Evolutionary conservation across 305 asterid genomes (phyloP).

Genomic region (Fraxinus nigra): DNA sequence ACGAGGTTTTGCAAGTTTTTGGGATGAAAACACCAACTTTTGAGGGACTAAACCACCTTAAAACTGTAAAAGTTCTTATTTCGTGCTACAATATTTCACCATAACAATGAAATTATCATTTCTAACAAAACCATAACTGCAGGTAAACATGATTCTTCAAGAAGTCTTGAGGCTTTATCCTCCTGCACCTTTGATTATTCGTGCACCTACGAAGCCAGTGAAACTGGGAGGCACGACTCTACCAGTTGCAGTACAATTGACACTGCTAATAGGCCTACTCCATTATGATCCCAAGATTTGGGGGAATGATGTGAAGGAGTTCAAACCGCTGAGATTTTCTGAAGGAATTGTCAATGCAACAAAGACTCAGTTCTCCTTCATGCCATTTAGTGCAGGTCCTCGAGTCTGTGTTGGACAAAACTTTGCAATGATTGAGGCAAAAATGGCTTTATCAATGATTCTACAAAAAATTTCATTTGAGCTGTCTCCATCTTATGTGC

Average conservation of each 20-base stretch:
- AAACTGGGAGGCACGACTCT: conserved; percentile 12
- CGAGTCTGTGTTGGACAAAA: conserved; percentile 30
- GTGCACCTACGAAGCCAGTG: conserved; percentile 8
- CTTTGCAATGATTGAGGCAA: conserved; percentile 27
- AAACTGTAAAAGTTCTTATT: conserved; percentile 19
- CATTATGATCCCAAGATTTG: conserved; percentile 28
- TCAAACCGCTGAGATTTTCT: conserved; percentile 30
- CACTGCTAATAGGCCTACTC: neutral
- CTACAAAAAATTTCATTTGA: conserved; percentile 15
- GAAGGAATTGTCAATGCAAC: conserved; percentile 22
- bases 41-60: conserved; percentile 27
- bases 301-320: conserved; percentile 36
- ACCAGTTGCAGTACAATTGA: conserved; percentile 8
- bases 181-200: neutral
- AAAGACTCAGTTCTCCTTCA: conserved; percentile 20
- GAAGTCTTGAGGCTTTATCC: conserved; percentile 27
- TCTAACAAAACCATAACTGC: neutral
- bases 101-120: neutral
- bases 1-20: conserved; percentile 31
- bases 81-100: neutral
- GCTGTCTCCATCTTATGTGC: conserved; percentile 21
- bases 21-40: conserved; percentile 24
- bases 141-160: conserved; percentile 23
- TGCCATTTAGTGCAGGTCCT: conserved; percentile 30
- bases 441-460: conserved; percentile 25